These are phyloP conservation scores for Trichoderma lentiforme DNA, from an alignment of 2,329 filamentous ascomycete genomes.

Conservation along the genomic window DNA sequence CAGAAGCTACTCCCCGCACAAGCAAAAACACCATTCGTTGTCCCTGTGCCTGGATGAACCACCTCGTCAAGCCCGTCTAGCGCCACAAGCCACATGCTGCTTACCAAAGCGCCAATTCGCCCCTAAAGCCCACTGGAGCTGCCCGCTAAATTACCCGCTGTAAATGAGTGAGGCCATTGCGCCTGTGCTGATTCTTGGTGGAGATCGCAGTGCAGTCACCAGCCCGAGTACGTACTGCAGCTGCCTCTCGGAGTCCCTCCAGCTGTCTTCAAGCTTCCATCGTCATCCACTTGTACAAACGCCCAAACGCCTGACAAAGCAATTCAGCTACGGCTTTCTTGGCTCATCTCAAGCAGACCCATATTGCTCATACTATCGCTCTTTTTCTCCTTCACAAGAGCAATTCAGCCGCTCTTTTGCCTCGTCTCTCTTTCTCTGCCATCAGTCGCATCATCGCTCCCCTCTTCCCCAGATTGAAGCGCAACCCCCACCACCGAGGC, in stretches of 20 bases:
- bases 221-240: slow-evolving; percentile 8
- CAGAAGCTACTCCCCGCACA: background rate
- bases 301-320: slow-evolving; percentile 15
- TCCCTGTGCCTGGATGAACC: background rate
- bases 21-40: background rate
- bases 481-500: background rate
- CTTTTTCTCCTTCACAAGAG: background rate
- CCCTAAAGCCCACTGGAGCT: slow-evolving; percentile 4
- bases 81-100: background rate
- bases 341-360: background rate
- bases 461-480: slow-evolving; percentile 17
- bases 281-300: slow-evolving; percentile 19
- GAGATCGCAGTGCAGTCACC: slow-evolving; percentile 2
- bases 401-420: background rate
- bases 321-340: background rate
- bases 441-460: slow-evolving; percentile 17
- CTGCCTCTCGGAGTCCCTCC: slow-evolving; percentile 16
- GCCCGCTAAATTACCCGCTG: background rate
- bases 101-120: background rate
- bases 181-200: background rate
- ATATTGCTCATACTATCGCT: slow-evolving; percentile 1
- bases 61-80: background rate
- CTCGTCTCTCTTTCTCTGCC: background rate
- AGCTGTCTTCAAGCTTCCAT: slow-evolving; percentile 32
- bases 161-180: background rate